Base-by-base conservation (phyloP, 2,329 filamentous ascomycete genomes). In the Shiraia bambusicola region DNA sequence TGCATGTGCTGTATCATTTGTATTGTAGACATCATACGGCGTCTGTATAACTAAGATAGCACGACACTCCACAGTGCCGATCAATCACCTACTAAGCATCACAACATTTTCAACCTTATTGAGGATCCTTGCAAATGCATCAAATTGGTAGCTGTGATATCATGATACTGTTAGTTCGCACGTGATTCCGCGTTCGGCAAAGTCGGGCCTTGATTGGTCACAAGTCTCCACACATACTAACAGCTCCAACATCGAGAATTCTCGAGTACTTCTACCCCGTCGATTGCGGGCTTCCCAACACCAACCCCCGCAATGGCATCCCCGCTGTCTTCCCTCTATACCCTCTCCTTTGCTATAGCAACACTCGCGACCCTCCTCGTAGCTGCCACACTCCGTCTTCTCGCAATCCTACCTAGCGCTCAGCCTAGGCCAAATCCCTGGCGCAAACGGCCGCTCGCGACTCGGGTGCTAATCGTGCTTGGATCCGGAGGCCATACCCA, bases 401-500 rank as follows among this genome's bases (percentile, higher is more conserved):
- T 67, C 47, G 54, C 63, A 27, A 68, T 74, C 40, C 62, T 75
- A 16, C 64, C 69, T 19, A 54, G 35, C 59, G 6, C 45, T 40
- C 40, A 62, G 61, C 37, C 39, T 42, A 40, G 50, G 59, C 47
- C 42, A n/a, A 40, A 6, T 13, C 46, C 51, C 36, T 49, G 54
- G 42, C 51, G 43, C 19, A 54, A 37, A 32, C 64, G 60, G 38
- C 60, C 61, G 14, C 36, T 59, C 3, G 72, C 73, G 17, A 74
- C 76, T 6, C 82, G 91, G 66, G 74, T 90, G 39, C 75, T 95
- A 24, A 80, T 95, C 50, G 84, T 97, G 17, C 84, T 97, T 16
- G 93, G 93, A 37, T 94, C 88, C 2, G 93, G 93, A 24, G 93
- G 93, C 1, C 93, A 98, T 70, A 96, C 93, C 0, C 84, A 89